Conservation (phyloP, 441 rosid species). For the Pelargonium hybrid region DNA sequence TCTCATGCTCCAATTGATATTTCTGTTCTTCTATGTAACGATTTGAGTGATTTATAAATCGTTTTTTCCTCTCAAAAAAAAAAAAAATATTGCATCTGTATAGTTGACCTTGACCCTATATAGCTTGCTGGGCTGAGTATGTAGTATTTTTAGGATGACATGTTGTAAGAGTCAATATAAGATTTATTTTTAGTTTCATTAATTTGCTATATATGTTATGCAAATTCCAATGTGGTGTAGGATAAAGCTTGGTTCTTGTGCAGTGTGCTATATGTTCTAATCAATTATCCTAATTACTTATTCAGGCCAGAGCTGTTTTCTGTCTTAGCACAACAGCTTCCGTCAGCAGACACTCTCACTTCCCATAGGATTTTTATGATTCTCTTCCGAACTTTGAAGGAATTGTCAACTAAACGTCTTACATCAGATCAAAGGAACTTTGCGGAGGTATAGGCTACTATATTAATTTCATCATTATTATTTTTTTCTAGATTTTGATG, state of each 20-base stretch:
- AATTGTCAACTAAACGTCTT: conserved; percentile 87
- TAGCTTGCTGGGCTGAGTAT: too few species aligned
- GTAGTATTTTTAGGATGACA: too few species aligned
- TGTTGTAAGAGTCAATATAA: too few species aligned
- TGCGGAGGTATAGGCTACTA: conserved; percentile 51
- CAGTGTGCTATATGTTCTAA: conserved; percentile 15
- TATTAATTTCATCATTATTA: conserved; percentile 6
- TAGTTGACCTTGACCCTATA: too few species aligned
- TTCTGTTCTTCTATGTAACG: too few species aligned
- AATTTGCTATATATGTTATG: not conserved
- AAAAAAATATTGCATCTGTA: too few species aligned
- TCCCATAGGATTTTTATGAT: conserved; percentile 89
- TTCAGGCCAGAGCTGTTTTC: conserved; percentile 89
- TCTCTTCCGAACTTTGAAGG: conserved; percentile 86
- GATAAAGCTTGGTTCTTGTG: not conserved
- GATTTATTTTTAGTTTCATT: not conserved
- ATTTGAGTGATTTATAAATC: too few species aligned
- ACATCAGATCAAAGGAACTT: conserved; percentile 77
- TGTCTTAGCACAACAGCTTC: conserved; percentile 76
- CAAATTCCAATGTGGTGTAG: not conserved
- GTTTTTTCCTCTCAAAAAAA: too few species aligned
- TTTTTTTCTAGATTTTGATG: not conserved
- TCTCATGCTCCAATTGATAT: too few species aligned
- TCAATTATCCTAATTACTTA: conserved; percentile 20
- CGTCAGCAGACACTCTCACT: conserved; percentile 62